Base-by-base conservation (phyloP, 2,329 filamentous ascomycete genomes). In the Calonectria naviculata region DNA sequence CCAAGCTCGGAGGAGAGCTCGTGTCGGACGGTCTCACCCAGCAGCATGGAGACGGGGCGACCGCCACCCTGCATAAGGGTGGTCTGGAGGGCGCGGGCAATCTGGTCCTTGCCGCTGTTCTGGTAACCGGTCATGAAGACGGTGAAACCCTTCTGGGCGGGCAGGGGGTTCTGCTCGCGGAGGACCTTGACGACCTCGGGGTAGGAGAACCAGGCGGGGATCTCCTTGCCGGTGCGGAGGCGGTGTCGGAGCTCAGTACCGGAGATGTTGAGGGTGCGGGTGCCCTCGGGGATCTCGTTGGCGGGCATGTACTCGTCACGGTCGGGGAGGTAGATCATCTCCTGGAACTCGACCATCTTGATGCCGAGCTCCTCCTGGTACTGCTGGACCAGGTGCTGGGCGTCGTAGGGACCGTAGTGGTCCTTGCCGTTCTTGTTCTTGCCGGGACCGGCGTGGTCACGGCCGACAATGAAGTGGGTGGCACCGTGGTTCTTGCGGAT, bases 401-500 rank as follows among this genome's bases (percentile, higher is more conserved):
- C 97, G 81, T 99, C 97, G 85, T 99, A 99, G 36, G 97, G 95
- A 63, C 97, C 97, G 86, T 99, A 99, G 88, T 98, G 97, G 83
- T 99, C 97, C 80, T 94, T 92, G 71, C 97, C 97, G 87, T 96
- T 92, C 89, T 94, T 97, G 92, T 98, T 98, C 91, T 97, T 98
- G 81, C 97, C 97, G 52, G 97, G 97, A 61, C 97, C 97, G 76
- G 97, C 97, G 86, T 99, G 97, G 87, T 99, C 97, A 87, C 97
- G 95, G 72, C 97, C 97, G 76, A 99, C 95, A 80, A 99, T 99
- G 89, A 99, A 99, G 90, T 99, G 97, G 19, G 97, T 98, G 58
- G 96, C 95, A 80, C 97, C 97, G 87, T 98, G 95, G 87, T 99
- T 99, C 93, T 98, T 99, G 83, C 97, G 95, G 89, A 99, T 99